Evolutionary conservation across 2,329 filamentous ascomycete genomes (phyloP).

Genomic region (Fusarium sp.): DNA sequence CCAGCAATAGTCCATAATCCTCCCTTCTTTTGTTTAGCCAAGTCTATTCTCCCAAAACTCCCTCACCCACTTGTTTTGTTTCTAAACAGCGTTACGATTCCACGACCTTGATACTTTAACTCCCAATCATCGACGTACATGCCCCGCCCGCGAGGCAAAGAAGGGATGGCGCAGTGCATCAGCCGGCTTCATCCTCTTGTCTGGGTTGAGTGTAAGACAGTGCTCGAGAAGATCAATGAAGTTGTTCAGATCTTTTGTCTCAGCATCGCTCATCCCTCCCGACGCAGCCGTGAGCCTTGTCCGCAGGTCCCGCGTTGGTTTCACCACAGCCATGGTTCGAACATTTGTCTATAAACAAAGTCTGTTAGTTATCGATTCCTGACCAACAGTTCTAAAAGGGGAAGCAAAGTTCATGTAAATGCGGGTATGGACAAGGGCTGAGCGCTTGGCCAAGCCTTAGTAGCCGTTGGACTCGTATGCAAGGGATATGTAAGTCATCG

Average conservation of each 20-base stretch:
- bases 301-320: constrained; percentile 85
- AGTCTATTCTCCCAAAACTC: constrained; percentile 12
- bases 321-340: constrained; percentile 75
- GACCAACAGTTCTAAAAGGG: constrained; percentile 29
- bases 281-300: constrained; percentile 81
- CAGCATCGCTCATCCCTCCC: constrained; percentile 78
- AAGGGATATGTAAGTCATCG: constrained; percentile 40
- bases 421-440: constrained; percentile 30
- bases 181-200: constrained; percentile 87
- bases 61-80: constrained; percentile 16
- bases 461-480: constrained; percentile 38
- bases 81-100: constrained; percentile 26
- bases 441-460: constrained; percentile 26
- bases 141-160: constrained; percentile 64
- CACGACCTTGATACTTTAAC: constrained; percentile 9
- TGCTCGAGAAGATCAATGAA: constrained; percentile 91
- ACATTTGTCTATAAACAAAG: constrained; percentile 68
- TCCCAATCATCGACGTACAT: constrained; percentile 42
- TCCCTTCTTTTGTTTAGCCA: constrained; percentile 39
- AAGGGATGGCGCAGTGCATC: constrained; percentile 94
- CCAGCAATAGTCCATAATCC: constrained; percentile 6
- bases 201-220: constrained; percentile 89
- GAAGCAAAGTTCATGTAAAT: constrained; percentile 15
- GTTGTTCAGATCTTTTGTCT: constrained; percentile 81
- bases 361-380: constrained; percentile 39